Evolutionary conservation across 2,329 filamentous ascomycete genomes (phyloP), one percentile per base, ranked within the genome.

Genomic region (Drechslerella dactyloides): DNA sequence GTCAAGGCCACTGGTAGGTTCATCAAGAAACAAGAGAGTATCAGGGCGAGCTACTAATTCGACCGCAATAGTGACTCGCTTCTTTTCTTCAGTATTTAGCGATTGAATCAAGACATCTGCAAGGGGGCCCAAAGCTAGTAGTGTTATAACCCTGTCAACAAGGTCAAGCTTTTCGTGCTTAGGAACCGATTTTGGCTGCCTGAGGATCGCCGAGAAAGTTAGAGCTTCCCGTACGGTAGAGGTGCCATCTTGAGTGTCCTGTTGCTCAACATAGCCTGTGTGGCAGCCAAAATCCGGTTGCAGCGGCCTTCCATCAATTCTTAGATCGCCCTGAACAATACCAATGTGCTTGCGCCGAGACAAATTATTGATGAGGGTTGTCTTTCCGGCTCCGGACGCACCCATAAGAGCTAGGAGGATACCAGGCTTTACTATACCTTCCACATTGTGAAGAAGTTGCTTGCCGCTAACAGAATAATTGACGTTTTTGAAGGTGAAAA

Each of bases 361-460:
- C 1, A 90, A 80, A 0, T 89, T 91, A 78, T 94, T 92, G n/a
- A 96, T 82, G 0, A 96, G 81, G 0, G 91, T 94, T 0, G 90
- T 93, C 80, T 96, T 96, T 13, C 91, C 91, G 7, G 91, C 91
- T 46, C 90, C 90, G 2, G 86, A 90, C 1, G 89, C 89, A 60
- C 91, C 91, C 83, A 94, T 90, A 0, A 96, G 81, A 0, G 91
- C 91, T 46, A 91, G 87, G 85, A 96, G 87, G 19, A 89, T 80
- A 17, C 91, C 90, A 0, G 91, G 91, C 76, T 91, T 92, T 1
- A 87, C 90, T 75, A 90, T 93, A 1, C 91, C 91, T 65, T 83
- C 88, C 68, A 94, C 85, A 4, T 86, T 83, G 76, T 90, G 88
- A 54, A 91, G 81, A 0, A 90, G 81, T 77, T 86, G 84, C 37